Evolutionary conservation across 139 green algal genomes (phyloP), one percentile per base, ranked within the genome.

Genomic region (Edaphochlamys debaryana): DNA sequence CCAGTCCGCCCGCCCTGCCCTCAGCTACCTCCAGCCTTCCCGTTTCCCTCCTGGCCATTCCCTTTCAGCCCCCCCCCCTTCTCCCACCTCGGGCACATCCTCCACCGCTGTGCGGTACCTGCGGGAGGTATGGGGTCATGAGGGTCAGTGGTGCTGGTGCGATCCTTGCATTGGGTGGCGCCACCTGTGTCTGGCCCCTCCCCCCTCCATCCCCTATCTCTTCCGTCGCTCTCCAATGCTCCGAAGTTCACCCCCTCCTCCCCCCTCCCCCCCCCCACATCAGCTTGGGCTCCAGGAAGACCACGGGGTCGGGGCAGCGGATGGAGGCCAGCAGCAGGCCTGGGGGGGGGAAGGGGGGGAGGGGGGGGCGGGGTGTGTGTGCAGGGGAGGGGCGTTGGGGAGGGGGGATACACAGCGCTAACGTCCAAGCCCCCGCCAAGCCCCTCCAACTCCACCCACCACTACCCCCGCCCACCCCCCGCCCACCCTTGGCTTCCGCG

Each of bases 271-370:
- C n/a, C 20, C 67, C 91, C 89, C 69, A 94, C 91, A 97, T 80
- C 89, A 98, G 97, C 87, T 99, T 99, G 22, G 96, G 94, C 85
- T 98, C 96, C 25, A 99, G 95, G 88, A 99, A 98, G 0, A 99
- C 78, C 7, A 94, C 92, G 7, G 96, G 96, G 92, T 99, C 92
- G 15, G 90, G 92, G 34, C 95, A 90, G 0, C 90, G 79, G 36
- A 98, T 96, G 70, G 87, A 87, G 1, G 95, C 81, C 77, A 98
- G 91, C 68, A 99, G 92, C 73, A 99, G 87, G 17, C 95, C 95
- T 92, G 64, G 52, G 13, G n/a, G 15, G 45, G 45, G 73, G 37
- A 7, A 41, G 30, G 38, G n/a, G 34, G 38, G 64, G 64, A 19
- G 64, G 64, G 13, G 4, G 15, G 64, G 32, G 32, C 32, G 27